Evolutionary conservation across 306 rosid species (phyloP), one percentile per base, ranked within the genome.

Genomic region (Malus sieversii): DNA sequence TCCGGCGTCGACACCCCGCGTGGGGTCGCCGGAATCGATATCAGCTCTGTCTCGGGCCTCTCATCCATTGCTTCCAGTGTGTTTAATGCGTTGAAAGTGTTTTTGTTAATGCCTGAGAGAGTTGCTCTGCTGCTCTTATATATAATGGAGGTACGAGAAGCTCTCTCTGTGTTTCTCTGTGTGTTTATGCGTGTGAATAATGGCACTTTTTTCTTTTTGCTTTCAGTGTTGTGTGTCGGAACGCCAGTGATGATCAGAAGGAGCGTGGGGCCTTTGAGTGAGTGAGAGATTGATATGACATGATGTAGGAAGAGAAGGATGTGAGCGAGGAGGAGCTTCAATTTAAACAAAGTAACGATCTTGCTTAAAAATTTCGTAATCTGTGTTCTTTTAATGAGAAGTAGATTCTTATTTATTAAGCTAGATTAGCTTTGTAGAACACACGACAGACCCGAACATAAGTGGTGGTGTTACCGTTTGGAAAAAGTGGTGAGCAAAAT

Each of bases 11-110:
- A 92, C 29, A 85, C 97, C 2, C 85, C 85, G 22, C 97, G 87
- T 1, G 99, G 99, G 52, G 97, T 89, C 6, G 97, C 99, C 52
- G 97, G 99, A 69, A 92, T 90, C 13, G 99, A 95, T 76, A 95
- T 92, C 70, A 95, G 90, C 83, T 95, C 99, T 33, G 97, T 92
- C 84, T 95, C 99, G 9, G 96, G 93, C 76, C 97, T 88, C 78
- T 95, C 97, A 69, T 95, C 98, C 98, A 95, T 93, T 66, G 7
- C 7, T 46, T 46, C 12, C 42, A 38, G 42, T 38, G 42, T 7
- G 42, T 71, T 38, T 25, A 30, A 6, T 32, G 45, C 22, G 12
- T 18, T 25, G 42, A 29, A 22, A 53, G 30, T 58, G 42, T 23
- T 57, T 8, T 5, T 55, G 76, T 35, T n/a, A 22, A 30, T 30